These are phyloP conservation scores for Suillus plorans DNA, from an alignment of 768 basidiomycete genomes.

Conservation along the genomic window DNA sequence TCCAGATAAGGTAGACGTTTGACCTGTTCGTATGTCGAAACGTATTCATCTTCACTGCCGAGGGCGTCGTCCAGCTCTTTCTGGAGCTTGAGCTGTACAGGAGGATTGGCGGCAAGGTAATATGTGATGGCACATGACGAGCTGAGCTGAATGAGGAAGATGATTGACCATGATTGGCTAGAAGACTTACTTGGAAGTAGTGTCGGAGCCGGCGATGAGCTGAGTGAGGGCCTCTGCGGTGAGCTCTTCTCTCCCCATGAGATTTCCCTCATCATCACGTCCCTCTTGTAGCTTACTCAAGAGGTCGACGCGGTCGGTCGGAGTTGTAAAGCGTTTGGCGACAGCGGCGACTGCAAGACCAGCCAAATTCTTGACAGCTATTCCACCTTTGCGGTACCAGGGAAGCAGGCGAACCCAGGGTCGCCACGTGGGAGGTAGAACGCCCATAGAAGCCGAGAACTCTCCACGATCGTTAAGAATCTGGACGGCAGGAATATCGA, in stretches of 20 bases:
- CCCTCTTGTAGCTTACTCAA: constrained; percentile 78
- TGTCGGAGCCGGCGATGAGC: constrained; percentile 88
- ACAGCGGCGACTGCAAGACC: constrained; percentile 81
- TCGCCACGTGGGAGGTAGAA: constrained; percentile 69
- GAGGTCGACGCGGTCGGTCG: constrained; percentile 76
- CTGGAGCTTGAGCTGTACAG: constrained; percentile 69
- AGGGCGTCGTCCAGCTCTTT: constrained; percentile 67
- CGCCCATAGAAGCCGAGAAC: constrained; percentile 82
- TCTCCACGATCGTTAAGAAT: constrained; percentile 90
- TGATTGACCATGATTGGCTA: constrained; percentile 1
- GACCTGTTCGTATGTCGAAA: constrained; percentile 63
- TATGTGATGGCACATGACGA: constrained; percentile 90
- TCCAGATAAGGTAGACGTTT: constrained; percentile 79
- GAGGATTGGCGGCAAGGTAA: constrained; percentile 70
- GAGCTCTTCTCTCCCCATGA: constrained; percentile 78
- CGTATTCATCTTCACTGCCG: constrained; percentile 56
- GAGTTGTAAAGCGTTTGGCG: constrained; percentile 66
- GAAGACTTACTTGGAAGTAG: constrained; percentile 79
- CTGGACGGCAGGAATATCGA: constrained; percentile 74
- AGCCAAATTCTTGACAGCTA: constrained; percentile 70
- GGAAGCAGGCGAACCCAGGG: constrained; percentile 65
- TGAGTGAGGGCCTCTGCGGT: constrained; percentile 88
- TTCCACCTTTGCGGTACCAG: constrained; percentile 70
- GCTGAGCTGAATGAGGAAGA: constrained; percentile 37
- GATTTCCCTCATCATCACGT: constrained; percentile 74